A percentile compares a stretch with the other conserved stretches of the same genome.
Evolutionary conservation across 2,329 filamentous ascomycete species (phyloP).

Genomic region (Hirsutella minnesotensis): DNA sequence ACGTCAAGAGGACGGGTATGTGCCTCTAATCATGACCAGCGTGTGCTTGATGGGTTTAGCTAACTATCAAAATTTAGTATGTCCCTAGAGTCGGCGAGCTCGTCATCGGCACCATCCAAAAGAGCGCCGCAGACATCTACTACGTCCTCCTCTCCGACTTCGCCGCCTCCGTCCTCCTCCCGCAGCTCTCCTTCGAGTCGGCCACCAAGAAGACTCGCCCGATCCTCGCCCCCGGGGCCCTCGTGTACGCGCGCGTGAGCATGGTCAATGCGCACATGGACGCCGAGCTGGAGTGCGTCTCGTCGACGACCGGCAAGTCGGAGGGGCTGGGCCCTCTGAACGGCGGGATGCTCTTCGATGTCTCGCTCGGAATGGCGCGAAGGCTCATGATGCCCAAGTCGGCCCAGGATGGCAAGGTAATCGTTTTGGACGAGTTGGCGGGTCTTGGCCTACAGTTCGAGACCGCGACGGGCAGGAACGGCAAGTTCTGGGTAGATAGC

Average conservation of each 20-base stretch:
- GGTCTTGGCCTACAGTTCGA: conserved; percentile 74
- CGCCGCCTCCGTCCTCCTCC: conserved; percentile 55
- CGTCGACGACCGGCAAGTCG: conserved; percentile 72
- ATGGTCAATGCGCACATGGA: conserved; percentile 75
- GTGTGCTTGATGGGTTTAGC: no score
- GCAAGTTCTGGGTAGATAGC: conserved; percentile 82
- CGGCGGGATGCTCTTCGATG: conserved; percentile 75
- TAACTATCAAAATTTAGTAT: conserved; percentile 42
- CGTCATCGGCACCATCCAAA: conserved; percentile 76
- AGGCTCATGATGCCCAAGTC: conserved; percentile 58
- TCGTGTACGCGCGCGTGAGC: conserved; percentile 81
- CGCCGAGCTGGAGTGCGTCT: conserved; percentile 82
- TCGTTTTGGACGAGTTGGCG: conserved; percentile 70
- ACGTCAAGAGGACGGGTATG: conserved; percentile 56
- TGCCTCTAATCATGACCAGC: conserved; percentile 13
- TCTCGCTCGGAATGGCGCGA: conserved; percentile 74
- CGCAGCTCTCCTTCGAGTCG: conserved; percentile 83
- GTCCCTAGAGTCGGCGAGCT: conserved; percentile 70
- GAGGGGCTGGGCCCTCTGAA: conserved; percentile 77
- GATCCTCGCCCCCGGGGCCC: conserved; percentile 56
- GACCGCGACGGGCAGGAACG: conserved; percentile 86
- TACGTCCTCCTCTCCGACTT: conserved; percentile 64
- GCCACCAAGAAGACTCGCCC: conserved; percentile 88
- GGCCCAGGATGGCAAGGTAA: conserved; percentile 50
- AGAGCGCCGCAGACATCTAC: conserved; percentile 65